These are phyloP conservation scores for Mallotus nudiflorus DNA, from an alignment of 345 rosid genomes.

Conservation along the genomic window DNA sequence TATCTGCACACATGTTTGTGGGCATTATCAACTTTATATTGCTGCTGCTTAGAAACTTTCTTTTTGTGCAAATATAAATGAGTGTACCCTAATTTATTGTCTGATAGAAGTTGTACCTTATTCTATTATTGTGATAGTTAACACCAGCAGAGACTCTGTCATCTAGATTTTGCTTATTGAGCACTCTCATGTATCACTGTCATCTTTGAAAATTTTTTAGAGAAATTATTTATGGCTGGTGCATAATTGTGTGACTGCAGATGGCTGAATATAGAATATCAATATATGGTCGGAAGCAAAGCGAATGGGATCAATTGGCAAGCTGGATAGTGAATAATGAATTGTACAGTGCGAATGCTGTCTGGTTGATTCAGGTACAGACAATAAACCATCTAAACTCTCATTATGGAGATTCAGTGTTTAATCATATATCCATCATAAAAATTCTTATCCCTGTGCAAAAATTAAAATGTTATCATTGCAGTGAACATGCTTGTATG, in stretches of 20 bases:
- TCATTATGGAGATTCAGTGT: not conserved
- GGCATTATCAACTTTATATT: not conserved
- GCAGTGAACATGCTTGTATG: not conserved
- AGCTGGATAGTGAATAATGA: slow-evolving; percentile 99
- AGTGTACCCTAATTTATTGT: too few relatives aligned
- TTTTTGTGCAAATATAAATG: too few relatives aligned
- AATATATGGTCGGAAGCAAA: slow-evolving; percentile 96
- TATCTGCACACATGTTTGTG: not conserved
- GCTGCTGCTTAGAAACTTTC: slow-evolving; percentile 1
- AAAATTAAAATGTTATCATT: not conserved
- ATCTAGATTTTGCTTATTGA: slow-evolving; percentile 1
- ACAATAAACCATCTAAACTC: not conserved
- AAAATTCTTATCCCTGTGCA: not conserved
- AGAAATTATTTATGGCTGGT: not conserved
- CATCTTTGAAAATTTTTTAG: not conserved
- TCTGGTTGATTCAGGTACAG: slow-evolving; percentile 98
- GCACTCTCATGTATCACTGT: not conserved
- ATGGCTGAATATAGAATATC: slow-evolving; percentile 99
- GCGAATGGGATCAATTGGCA: slow-evolving; percentile 99
- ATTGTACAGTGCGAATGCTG: slow-evolving; percentile 92
- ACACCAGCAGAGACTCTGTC: not conserved
- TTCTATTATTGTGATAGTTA: not conserved
- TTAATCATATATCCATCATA: not conserved
- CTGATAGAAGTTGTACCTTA: not conserved
- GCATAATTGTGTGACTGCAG: slow-evolving; percentile 41